Conservation (phyloP, 1,284 basidiomycete genomes). For the Marasmius oreades region DNA sequence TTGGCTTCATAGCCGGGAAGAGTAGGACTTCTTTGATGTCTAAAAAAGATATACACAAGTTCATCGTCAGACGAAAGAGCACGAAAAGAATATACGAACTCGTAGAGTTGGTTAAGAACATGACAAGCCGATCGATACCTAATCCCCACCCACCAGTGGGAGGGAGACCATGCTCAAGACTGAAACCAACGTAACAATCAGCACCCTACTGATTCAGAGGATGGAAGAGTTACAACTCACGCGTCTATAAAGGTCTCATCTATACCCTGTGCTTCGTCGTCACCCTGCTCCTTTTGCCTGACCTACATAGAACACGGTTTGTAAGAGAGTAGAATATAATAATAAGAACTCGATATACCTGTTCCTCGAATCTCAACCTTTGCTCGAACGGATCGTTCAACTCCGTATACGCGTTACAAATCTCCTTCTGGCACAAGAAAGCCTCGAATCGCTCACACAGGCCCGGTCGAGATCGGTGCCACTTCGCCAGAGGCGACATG, state of each 20-base stretch:
- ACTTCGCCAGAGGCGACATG: conserved; percentile 98
- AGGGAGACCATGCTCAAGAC: conserved; percentile 95
- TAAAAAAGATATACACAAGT: conserved; percentile 25
- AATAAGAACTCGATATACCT: conserved; percentile 39
- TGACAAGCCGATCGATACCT: conserved; percentile 91
- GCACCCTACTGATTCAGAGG: conserved; percentile 1
- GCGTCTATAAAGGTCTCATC: conserved; percentile 94
- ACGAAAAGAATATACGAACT: conserved; percentile 48
- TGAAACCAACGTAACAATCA: conserved; percentile 27
- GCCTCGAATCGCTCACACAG: conserved; percentile 98
- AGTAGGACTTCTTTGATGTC: conserved; percentile 89
- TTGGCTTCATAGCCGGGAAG: conserved; percentile 90
- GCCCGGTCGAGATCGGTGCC: conserved; percentile 89
- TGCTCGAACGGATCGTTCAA: conserved; percentile 99
- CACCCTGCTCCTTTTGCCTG: conserved; percentile 93
- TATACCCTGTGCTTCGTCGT: conserved; percentile 97
- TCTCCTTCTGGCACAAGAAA: conserved; percentile 98
- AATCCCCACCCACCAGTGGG: conserved; percentile 97
- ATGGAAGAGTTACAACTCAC: conserved; percentile 41
- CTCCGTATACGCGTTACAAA: conserved; percentile 98
- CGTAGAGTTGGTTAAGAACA: conserved; percentile 92
- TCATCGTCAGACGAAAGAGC: conserved; percentile 15
- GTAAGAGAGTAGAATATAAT: neutral
- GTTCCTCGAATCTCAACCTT: conserved; percentile 93
- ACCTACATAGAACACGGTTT: conserved; percentile 34